phyloP scores from a whole-genome alignment of 2,329 filamentous ascomycete genomes.

The Pseudogymnoascus sp. region DNA sequence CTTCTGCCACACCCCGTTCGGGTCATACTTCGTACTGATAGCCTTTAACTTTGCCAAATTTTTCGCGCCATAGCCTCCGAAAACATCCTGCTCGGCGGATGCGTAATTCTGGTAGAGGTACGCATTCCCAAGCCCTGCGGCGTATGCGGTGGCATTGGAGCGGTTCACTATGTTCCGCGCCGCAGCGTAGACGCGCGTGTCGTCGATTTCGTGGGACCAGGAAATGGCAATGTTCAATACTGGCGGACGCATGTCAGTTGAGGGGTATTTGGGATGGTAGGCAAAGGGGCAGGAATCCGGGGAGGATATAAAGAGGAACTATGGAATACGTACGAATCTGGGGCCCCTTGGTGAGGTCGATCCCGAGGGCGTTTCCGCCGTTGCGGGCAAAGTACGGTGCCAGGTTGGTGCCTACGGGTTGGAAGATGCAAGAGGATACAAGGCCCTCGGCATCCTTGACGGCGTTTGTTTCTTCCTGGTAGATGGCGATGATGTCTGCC shows the following conservation, averaged over 20 bases:
- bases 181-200: conserved; percentile 28
- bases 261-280: conserved; percentile 18
- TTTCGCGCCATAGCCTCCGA: conserved; percentile 30
- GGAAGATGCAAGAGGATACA: conserved; percentile 23
- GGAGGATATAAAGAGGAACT: conserved; percentile 19
- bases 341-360: conserved; percentile 14
- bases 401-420: conserved; percentile 36
- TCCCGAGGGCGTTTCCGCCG: conserved; percentile 25
- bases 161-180: conserved; percentile 25
- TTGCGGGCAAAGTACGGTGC: conserved; percentile 30
- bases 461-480: conserved; percentile 15
- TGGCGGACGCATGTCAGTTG: not conserved
- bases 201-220: conserved; percentile 28
- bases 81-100: conserved; percentile 28
- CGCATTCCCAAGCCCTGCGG: conserved; percentile 29
- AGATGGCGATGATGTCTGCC: conserved; percentile 18
- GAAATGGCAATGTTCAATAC: conserved; percentile 21
- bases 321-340: conserved; percentile 14
- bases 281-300: conserved; percentile 19
- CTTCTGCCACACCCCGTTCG: conserved; percentile 22
- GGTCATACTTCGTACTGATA: conserved; percentile 24
- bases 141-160: conserved; percentile 24
- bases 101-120: conserved; percentile 38
- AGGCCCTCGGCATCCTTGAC: conserved; percentile 15
- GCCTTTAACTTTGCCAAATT: conserved; percentile 26